phyloP scores from a whole-genome alignment of 2,329 filamentous ascomycete genomes.

The Tolypocladium sp. region DNA sequence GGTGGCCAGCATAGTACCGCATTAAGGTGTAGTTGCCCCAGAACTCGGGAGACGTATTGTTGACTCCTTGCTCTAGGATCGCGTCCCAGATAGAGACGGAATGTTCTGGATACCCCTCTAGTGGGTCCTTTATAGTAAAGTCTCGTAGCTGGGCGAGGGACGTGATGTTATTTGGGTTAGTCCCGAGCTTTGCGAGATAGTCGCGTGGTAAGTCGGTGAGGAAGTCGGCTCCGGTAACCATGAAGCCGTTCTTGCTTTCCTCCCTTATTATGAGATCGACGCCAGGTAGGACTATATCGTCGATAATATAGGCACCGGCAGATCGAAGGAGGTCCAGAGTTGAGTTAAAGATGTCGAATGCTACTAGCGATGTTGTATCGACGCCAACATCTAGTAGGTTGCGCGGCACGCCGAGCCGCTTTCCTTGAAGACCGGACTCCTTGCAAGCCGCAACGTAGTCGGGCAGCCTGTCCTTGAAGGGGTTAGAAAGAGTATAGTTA shows the following conservation, averaged over 20 bases:
- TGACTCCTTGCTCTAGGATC: conserved; percentile 39
- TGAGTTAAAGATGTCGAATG: conserved; percentile 33
- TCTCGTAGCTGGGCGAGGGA: conserved; percentile 38
- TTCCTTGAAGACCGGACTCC: conserved; percentile 39
- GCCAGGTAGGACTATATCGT: conserved; percentile 17
- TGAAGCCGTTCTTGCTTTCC: conserved; percentile 18
- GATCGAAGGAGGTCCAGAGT: conserved; percentile 41
- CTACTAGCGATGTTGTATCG: conserved; percentile 23
- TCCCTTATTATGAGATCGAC: conserved; percentile 1
- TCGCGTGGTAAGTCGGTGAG: conserved; percentile 36
- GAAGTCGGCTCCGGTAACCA: conserved; percentile 46
- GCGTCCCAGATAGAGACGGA: conserved; percentile 49
- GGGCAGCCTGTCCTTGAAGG: conserved; percentile 43
- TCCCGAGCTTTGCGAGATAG: conserved; percentile 46
- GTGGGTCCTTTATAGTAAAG: conserved; percentile 43
- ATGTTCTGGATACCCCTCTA: conserved; percentile 48
- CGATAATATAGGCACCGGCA: conserved; percentile 50
- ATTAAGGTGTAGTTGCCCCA: conserved; percentile 48
- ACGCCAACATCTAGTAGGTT: conserved; percentile 17
- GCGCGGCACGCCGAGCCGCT: conserved; percentile 58
- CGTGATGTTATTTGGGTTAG: conserved; percentile 48
- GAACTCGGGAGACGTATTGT: conserved; percentile 45
- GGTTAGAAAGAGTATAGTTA: conserved; percentile 52
- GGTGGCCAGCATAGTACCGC: conserved; percentile 41
- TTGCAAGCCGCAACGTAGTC: conserved; percentile 54